phyloP scores from a whole-genome alignment of 1,139 yeast genomes.

The Suhomyces taliae region DNA sequence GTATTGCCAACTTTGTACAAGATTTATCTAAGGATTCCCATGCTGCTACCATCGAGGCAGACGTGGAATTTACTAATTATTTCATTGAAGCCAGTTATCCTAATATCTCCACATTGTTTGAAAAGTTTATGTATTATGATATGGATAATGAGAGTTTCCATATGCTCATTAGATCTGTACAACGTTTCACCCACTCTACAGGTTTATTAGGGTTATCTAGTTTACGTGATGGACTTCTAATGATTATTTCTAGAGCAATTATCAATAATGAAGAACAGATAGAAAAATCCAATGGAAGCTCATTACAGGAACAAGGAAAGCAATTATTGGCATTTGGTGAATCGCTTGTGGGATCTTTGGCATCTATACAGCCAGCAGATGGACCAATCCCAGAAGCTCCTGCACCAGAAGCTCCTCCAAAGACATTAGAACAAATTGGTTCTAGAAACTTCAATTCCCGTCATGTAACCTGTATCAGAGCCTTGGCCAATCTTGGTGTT shows the following conservation, averaged over 20 bases:
- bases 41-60: constrained; percentile 29
- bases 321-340: constrained; percentile 57
- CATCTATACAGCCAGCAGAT: constrained; percentile 14
- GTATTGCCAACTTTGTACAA: constrained; percentile 58
- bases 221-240: constrained; percentile 61
- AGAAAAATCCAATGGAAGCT: constrained; percentile 2
- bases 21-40: constrained; percentile 32
- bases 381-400: not conserved
- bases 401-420: not conserved
- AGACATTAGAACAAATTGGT: not conserved
- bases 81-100: constrained; percentile 47
- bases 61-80: constrained; percentile 39
- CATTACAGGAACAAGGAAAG: constrained; percentile 29
- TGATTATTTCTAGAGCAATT: constrained; percentile 56
- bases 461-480: constrained; percentile 75
- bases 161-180: constrained; percentile 65
- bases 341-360: constrained; percentile 59
- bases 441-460: constrained; percentile 53
- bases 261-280: constrained; percentile 37
- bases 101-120: constrained; percentile 47
- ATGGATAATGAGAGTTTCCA: constrained; percentile 71
- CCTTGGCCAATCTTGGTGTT: constrained; percentile 70
- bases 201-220: constrained; percentile 64
- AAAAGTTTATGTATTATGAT: constrained; percentile 58
- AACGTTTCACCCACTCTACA: constrained; percentile 76